Evolutionary conservation across 139 green algal genomes (phyloP), one percentile per base, ranked within the genome.

Genomic region (Pleodorina starrii): DNA sequence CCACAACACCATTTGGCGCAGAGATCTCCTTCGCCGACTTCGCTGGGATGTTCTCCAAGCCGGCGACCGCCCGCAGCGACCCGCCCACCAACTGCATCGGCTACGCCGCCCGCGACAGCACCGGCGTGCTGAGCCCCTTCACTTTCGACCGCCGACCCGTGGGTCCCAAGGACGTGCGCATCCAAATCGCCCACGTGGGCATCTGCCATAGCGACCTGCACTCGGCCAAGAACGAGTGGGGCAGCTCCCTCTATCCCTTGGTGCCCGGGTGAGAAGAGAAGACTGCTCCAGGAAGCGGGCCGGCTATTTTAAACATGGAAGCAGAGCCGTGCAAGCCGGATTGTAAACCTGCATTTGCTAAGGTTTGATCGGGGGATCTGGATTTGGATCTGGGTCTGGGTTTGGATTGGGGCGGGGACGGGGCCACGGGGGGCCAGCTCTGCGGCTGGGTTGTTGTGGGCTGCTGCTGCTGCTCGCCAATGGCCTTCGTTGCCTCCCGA

Each of bases 121-220:
- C 51, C 2, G 93, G 91, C 35, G 23, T 86, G 14, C 90, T 98
- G 60, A 71, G 86, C 12, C 94, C 96, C 7, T 94, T 89, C 80
- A 80, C 66, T 42, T 96, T 98, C 91, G 89, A 68, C 43, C 85
- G 95, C 16, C 79, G 93, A 11, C 44, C 74, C 36, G 59, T 95
- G 29, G 81, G 91, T 1, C 48, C 91, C 27, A 63, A 91, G 5
- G 94, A 97, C 51, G 86, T 97, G 12, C 57, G 85, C 71, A 93
- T 98, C 38, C 92, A 96, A 83, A 95, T 97, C 71, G 92, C 91
- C 1, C 85, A 90, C 51, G 84, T 54, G 1, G 92, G 94, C 78
- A 96, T 98, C 82, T 98, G 96, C 95, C 96, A 98, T 91, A 93
- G 79, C 25, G 96, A 98, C 91, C 83, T 97, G 44, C 96, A 98